Evolutionary conservation across 2,329 filamentous ascomycete species (phyloP), one percentile per base, ranked within the genome.

Genomic region (Teratosphaeria zuluensis): DNA sequence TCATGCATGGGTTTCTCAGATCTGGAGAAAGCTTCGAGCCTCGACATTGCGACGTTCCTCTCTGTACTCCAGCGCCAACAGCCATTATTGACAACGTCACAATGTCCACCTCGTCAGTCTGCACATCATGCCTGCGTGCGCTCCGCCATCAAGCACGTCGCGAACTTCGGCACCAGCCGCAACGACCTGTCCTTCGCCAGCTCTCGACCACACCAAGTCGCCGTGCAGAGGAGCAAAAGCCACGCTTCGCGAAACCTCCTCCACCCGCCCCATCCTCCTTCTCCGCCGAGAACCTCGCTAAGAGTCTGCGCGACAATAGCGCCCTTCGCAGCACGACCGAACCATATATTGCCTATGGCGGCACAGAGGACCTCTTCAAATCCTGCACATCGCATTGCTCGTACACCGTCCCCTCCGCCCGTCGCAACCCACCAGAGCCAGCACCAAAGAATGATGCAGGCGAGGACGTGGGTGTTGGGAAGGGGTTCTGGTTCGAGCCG

Each of bases 351-450:
- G 88, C 91, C 35, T 89, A 94, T 70, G 86, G 85, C 60, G 84
- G 85, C 55, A 94, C 90, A 30, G 87, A 95, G 75, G 78, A 82
- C 59, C 78, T 96, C 59, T 92, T 90, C 77, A 86, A 88, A 70
- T 81, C 84, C 62, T 95, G 90, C 75, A 82, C 86, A 8, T 76
- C 75, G 59, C 84, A 88, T 63, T 91, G 88, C 53, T 83, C 86
- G 62, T 96, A 96, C 74, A 83, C 78, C 56, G 89, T 95, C 58
- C 83, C 87, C 1, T 81, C 87, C 64, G 79, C 84, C 57, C 77
- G 82, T 55, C 59, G 62, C 14, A 79, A 87, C 64, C 86, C 86
- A 65, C 83, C 84, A 3, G 84, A 81, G 0, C 80, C 83, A 54
- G 82, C 94, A 56, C 82, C 84, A 31, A 87, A 85, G 72, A 88